Conservation (phyloP, 2,329 filamentous ascomycete genomes). For the Neoarthrinium moseri region DNA sequence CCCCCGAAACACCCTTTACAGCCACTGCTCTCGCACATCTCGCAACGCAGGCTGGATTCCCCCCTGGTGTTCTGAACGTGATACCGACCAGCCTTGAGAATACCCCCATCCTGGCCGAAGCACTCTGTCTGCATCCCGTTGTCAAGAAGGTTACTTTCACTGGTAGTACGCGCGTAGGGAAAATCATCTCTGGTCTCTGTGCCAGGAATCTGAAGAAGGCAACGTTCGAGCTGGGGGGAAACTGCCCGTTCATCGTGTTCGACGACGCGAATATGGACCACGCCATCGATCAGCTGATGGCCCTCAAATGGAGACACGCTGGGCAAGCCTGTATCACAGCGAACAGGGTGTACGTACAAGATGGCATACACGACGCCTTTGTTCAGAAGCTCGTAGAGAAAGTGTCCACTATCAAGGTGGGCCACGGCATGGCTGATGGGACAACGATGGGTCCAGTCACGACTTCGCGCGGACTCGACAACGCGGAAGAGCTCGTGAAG, state of each 20-base stretch:
- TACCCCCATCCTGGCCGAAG: constrained; percentile 43
- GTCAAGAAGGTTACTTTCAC: constrained; percentile 74
- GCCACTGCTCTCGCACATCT: constrained; percentile 68
- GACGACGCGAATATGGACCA: constrained; percentile 66
- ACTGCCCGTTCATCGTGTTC: constrained; percentile 65
- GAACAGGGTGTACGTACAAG: constrained; percentile 65
- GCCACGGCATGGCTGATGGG: constrained; percentile 56
- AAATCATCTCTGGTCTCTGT: constrained; percentile 62
- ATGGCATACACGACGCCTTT: constrained; percentile 60
- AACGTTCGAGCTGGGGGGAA: constrained; percentile 70
- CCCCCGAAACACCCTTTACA: constrained; percentile 73
- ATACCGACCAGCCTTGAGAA: constrained; percentile 43
- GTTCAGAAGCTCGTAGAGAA: constrained; percentile 51
- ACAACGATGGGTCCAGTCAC: constrained; percentile 62
- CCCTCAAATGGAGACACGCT: constrained; percentile 47
- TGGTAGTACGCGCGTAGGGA: constrained; percentile 66
- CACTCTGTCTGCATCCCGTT: constrained; percentile 42
- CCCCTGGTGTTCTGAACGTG: constrained; percentile 65
- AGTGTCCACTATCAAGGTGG: constrained; percentile 54
- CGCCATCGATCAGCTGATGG: constrained; percentile 46
- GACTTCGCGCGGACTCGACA: constrained; percentile 52
- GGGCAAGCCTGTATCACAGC: constrained; percentile 66
- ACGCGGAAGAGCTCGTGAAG: constrained; percentile 58
- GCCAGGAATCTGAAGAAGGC: constrained; percentile 67
- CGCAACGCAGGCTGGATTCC: constrained; percentile 70